Evolutionary conservation across 768 basidiomycete species (phyloP).

Genomic region (Tricholoma matsutake): DNA sequence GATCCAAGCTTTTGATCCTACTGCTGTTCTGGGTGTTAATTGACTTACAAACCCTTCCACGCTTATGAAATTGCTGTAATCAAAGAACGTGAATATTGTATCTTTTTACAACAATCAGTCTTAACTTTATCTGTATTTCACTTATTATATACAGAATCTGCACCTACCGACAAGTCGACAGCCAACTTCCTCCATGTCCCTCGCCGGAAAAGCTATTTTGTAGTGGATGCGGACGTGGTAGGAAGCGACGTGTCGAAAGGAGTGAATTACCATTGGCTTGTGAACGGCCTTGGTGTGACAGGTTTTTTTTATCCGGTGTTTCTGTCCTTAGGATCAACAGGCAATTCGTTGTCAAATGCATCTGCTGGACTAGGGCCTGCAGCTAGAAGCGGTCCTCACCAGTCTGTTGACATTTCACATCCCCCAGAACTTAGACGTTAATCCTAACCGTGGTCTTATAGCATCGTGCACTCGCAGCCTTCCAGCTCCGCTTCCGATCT

Average conservation of each 20-base stretch:
- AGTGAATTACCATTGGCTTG: slow-evolving; percentile 79
- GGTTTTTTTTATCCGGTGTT: slow-evolving; percentile 25
- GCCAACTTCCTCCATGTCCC: slow-evolving; percentile 45
- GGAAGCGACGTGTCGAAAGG: slow-evolving; percentile 56
- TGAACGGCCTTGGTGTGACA: slow-evolving; percentile 55
- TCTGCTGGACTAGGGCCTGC: slow-evolving; percentile 69
- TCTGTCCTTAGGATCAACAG: slow-evolving; percentile 15
- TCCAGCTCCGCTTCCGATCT: slow-evolving; percentile 58
- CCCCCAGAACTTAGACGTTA: not conserved
- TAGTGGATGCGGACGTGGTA: slow-evolving; percentile 73
- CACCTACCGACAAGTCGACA: slow-evolving; percentile 40
- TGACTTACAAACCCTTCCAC: slow-evolving; percentile 6
- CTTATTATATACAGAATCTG: slow-evolving; percentile 43
- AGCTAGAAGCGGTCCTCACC: slow-evolving; percentile 68
- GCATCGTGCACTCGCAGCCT: slow-evolving; percentile 65
- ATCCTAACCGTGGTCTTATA: slow-evolving; percentile 20
- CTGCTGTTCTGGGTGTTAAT: slow-evolving; percentile 50
- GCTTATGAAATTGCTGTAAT: slow-evolving; percentile 24
- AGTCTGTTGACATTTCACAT: slow-evolving; percentile 37
- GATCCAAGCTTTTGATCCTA: slow-evolving; percentile 69
- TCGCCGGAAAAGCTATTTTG: slow-evolving; percentile 53
- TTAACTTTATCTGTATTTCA: not conserved
- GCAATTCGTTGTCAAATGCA: slow-evolving; percentile 37
- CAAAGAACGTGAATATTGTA: slow-evolving; percentile 47
- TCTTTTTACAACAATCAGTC: not conserved